These are phyloP conservation scores for Solanum chiquidenum DNA, from an alignment of 257 asterid species.

Conservation along the genomic window DNA sequence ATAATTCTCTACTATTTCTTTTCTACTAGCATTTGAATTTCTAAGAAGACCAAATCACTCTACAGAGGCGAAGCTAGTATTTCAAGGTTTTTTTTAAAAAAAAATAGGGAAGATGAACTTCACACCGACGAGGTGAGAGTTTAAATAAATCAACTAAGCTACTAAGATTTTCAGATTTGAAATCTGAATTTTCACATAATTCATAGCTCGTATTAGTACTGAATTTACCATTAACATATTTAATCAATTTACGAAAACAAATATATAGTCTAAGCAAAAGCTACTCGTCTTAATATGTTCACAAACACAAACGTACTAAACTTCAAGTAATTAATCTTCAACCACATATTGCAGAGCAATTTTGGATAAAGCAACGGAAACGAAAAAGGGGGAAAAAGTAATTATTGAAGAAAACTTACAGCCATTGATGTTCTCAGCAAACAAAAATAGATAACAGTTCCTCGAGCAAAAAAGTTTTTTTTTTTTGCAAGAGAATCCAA, in stretches of 20 bases:
- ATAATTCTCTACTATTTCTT: not conserved
- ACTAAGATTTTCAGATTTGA: accelerated
- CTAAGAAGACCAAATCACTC: not conserved
- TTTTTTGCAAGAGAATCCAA: not conserved
- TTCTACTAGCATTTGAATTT: not conserved
- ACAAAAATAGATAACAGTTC: not conserved
- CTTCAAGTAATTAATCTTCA: not conserved
- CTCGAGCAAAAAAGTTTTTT: not conserved
- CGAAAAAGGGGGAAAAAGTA: not conserved
- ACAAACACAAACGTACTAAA: not conserved
- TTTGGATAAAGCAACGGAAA: not conserved
- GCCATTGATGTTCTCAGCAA: not conserved
- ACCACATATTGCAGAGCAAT: not conserved
- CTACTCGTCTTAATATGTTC: not conserved
- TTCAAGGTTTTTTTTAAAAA: not conserved
- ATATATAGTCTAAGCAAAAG: not conserved
- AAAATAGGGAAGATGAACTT: not conserved
- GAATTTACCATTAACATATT: not conserved
- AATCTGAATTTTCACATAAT: not conserved
- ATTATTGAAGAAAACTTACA: not conserved
- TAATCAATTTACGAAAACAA: not conserved
- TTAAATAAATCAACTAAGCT: not conserved
- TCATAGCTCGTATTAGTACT: not conserved
- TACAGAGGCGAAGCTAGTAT: not conserved
- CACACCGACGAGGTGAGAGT: not conserved